A percentile compares a stretch with the other conserved stretches of the same genome.
Evolutionary conservation across 768 basidiomycete genomes (phyloP).

Genomic region (Mycena capillaripes): DNA sequence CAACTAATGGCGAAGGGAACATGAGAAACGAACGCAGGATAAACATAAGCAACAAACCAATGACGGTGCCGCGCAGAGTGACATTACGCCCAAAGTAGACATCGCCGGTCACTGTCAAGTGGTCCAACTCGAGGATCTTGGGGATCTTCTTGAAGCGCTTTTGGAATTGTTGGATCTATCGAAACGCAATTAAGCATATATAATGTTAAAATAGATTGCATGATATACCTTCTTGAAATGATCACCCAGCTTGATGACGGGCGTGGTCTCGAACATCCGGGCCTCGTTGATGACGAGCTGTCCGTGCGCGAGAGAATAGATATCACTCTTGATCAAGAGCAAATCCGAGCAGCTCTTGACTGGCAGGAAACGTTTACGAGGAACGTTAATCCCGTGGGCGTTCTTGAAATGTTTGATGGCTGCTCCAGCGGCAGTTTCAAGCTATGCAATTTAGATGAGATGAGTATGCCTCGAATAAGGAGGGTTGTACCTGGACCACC

Average conservation of each 20-base stretch:
- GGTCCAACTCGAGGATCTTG: constrained; percentile 91
- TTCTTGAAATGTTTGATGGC: constrained; percentile 95
- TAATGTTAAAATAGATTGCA: neutral
- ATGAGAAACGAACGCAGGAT: neutral
- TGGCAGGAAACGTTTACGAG: constrained; percentile 93
- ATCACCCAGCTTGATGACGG: constrained; percentile 97
- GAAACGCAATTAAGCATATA: neutral
- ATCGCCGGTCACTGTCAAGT: constrained; percentile 94
- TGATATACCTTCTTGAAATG: constrained; percentile 91
- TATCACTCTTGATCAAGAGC: constrained; percentile 91
- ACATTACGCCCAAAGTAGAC: constrained; percentile 90
- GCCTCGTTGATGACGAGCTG: constrained; percentile 87
- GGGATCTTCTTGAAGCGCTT: constrained; percentile 97
- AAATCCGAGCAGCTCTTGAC: constrained; percentile 92
- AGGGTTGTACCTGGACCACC: constrained; percentile 75
- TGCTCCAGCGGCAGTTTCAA: constrained; percentile 94
- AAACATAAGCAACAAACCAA: constrained; percentile 48
- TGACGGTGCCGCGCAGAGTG: constrained; percentile 53
- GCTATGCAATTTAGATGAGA: constrained; percentile 52
- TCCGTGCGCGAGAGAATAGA: constrained; percentile 92
- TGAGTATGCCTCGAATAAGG: constrained; percentile 31
- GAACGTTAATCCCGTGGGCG: constrained; percentile 95
- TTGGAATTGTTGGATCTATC: constrained; percentile 87
- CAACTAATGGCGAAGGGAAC: constrained; percentile 2
- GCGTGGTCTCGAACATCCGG: constrained; percentile 88